Percentiles rank a stretch among this genome's conserved stretches.
These are phyloP conservation scores for Anethum foeniculum DNA, from an alignment of 140 eudicot genomes.

Conservation along the genomic window DNA sequence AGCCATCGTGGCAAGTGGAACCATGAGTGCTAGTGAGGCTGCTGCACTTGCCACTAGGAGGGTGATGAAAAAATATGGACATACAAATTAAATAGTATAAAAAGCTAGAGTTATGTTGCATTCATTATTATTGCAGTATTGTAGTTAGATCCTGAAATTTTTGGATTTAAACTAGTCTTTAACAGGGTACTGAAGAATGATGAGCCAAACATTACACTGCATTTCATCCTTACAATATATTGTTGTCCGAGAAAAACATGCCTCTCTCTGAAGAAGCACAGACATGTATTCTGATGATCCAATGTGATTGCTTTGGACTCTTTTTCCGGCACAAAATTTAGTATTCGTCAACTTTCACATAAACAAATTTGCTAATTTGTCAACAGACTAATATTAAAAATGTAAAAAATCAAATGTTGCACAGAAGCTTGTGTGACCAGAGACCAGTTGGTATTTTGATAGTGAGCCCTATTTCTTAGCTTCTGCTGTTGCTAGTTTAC, in stretches of 20 bases:
- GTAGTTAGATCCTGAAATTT: background rate
- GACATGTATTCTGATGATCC: no score
- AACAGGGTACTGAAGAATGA: background rate
- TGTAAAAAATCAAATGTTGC: no score
- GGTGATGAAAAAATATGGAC: slow-evolving; percentile 80
- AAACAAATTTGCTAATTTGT: no score
- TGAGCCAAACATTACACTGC: background rate
- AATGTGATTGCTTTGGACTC: no score
- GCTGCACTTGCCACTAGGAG: slow-evolving; percentile 76
- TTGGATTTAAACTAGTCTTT: background rate
- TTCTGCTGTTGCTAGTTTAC: no score
- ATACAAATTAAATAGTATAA: background rate
- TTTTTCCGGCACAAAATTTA: no score
- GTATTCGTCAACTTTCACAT: no score
- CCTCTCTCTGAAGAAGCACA: background rate
- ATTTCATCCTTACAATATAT: background rate
- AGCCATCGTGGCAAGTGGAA: slow-evolving; percentile 73
- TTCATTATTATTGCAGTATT: background rate
- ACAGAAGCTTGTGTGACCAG: slow-evolving; percentile 18
- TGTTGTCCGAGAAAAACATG: background rate
- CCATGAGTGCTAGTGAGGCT: slow-evolving; percentile 79
- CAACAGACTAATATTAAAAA: no score
- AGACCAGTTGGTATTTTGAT: slow-evolving; percentile 7
- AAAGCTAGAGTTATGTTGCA: background rate
- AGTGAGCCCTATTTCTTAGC: no score